Conservation (phyloP, 2,329 filamentous ascomycete genomes). For the Arthrobotrys megalospora region DNA sequence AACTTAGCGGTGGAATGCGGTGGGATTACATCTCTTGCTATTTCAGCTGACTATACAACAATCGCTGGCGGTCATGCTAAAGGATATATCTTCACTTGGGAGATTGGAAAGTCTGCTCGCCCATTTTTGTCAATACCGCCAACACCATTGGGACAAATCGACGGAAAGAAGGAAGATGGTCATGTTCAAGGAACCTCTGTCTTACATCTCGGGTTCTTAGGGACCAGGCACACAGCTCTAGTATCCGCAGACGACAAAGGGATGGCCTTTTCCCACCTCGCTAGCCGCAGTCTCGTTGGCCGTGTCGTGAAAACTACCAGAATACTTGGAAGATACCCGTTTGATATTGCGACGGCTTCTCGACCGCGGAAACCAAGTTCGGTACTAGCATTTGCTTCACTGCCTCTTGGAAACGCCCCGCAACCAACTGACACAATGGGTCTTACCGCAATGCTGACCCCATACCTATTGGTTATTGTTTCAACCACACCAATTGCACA, state of each 20-base stretch:
- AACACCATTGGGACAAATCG: constrained; percentile 76
- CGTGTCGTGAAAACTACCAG: constrained; percentile 89
- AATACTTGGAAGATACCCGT: constrained; percentile 91
- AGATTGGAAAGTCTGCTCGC: constrained; percentile 82
- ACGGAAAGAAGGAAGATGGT: constrained; percentile 81
- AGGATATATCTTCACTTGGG: constrained; percentile 97
- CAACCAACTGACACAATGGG: constrained; percentile 89
- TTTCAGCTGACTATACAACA: constrained; percentile 94
- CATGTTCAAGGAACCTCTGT: constrained; percentile 84
- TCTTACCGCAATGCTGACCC: constrained; percentile 93
- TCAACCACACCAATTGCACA: constrained; percentile 96
- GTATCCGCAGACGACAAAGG: constrained; percentile 95
- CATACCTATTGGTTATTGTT: constrained; percentile 94
- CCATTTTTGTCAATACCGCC: constrained; percentile 91
- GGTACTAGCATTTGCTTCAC: constrained; percentile 88
- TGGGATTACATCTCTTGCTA: constrained; percentile 85
- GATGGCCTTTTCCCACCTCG: constrained; percentile 98
- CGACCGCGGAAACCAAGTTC: constrained; percentile 90
- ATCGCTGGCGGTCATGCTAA: constrained; percentile 90
- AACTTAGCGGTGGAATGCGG: constrained; percentile 86
- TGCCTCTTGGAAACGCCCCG: constrained; percentile 95
- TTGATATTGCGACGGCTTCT: constrained; percentile 74
- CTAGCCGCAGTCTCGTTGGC: constrained; percentile 88
- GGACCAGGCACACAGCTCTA: constrained; percentile 91
- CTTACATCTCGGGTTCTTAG: constrained; percentile 93